phyloP scores from a whole-genome alignment of 805 yeast species.

The Pichia membranifaciens region DNA sequence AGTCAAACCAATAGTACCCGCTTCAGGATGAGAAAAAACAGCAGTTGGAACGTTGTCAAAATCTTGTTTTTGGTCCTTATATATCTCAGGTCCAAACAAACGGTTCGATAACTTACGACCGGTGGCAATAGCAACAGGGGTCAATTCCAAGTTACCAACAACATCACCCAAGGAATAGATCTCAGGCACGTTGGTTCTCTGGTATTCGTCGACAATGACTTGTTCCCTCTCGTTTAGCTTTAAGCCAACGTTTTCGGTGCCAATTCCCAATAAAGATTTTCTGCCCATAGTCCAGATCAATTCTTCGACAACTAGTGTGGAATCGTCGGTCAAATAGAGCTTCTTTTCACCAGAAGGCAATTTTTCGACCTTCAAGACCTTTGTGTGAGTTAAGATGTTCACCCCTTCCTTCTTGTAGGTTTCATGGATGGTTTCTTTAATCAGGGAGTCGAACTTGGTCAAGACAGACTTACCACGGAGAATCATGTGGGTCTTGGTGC shows the following conservation, averaged over 20 bases:
- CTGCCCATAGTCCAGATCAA: constrained; percentile 95
- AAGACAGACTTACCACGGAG: constrained; percentile 89
- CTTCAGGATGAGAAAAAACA: constrained; percentile 98
- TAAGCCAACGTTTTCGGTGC: constrained; percentile 72
- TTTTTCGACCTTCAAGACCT: constrained; percentile 44
- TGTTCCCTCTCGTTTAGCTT: constrained; percentile 54
- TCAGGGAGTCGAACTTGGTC: constrained; percentile 78
- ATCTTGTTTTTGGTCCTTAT: constrained; percentile 73
- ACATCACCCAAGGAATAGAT: constrained; percentile 92
- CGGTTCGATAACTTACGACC: constrained; percentile 93
- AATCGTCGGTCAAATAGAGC: constrained; percentile 39
- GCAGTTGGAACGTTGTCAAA: constrained; percentile 86
- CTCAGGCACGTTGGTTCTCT: constrained; percentile 65
- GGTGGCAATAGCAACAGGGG: constrained; percentile 98
- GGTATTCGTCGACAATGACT: constrained; percentile 80
- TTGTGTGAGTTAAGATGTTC: constrained; percentile 63
- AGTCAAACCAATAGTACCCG: constrained; percentile 85
- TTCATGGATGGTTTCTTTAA: constrained; percentile 74
- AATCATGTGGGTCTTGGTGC: constrained; percentile 77
- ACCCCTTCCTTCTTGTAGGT: constrained; percentile 78
- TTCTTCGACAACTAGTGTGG: constrained; percentile 60
- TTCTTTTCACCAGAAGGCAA: constrained; percentile 44
- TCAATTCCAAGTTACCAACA: constrained; percentile 85
- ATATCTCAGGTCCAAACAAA: constrained; percentile 73
- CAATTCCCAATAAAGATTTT: constrained; percentile 65